A percentile compares a stretch with the other conserved stretches of the same genome.
These are phyloP conservation scores for Stentor coeruleus DNA, from an alignment of 73 alveolate species.

Conservation along the genomic window DNA sequence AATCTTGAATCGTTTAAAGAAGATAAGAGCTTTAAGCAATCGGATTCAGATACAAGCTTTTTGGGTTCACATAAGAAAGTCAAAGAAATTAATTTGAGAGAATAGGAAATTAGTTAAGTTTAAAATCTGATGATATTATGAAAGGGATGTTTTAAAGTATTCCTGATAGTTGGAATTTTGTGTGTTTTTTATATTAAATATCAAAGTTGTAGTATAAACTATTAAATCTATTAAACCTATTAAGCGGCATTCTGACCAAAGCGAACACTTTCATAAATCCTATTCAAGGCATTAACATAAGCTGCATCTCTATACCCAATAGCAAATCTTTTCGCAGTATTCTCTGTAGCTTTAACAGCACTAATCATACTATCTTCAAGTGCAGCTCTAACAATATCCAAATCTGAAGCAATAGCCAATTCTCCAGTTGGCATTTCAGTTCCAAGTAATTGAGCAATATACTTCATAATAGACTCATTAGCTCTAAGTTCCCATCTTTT, in stretches of 20 bases:
- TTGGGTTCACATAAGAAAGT: not conserved
- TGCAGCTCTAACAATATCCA: constrained; percentile 57
- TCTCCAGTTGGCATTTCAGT: constrained; percentile 27
- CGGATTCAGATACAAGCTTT: not conserved
- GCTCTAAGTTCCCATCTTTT: constrained; percentile 60
- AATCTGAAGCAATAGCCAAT: constrained; percentile 47
- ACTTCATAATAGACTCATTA: constrained; percentile 30
- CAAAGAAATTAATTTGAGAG: not conserved
- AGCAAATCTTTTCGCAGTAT: constrained; percentile 21
- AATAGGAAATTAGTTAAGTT: no score
- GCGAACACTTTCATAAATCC: constrained; percentile 33
- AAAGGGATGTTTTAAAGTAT: no score
- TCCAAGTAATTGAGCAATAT: constrained; percentile 22
- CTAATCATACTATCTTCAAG: constrained; percentile 58
- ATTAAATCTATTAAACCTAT: no score
- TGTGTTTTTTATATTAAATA: no score
- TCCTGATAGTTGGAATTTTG: no score
- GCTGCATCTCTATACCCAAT: constrained; percentile 53
- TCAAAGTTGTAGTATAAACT: no score
- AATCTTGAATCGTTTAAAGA: not conserved
- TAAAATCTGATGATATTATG: no score
- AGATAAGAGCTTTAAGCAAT: not conserved
- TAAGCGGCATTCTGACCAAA: not conserved
- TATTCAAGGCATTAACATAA: constrained; percentile 48
- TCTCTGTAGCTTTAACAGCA: constrained; percentile 34